Conservation (phyloP, 1,139 yeast species). For the Geotrichum klebahnii region DNA sequence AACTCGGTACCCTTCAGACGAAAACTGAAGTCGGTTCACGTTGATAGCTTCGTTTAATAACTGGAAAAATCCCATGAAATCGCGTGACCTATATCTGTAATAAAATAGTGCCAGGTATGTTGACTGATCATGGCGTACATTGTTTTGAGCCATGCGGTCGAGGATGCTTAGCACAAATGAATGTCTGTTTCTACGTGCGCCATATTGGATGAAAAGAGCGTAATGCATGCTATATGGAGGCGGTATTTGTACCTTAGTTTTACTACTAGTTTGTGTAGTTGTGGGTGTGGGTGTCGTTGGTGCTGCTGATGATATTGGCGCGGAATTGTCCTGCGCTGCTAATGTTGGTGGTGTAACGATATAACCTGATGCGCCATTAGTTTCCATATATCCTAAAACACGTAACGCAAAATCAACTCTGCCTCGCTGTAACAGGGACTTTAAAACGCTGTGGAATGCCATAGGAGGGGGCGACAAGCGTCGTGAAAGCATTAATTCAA, state of each 20-base stretch:
- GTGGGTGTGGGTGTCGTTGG: too few species aligned
- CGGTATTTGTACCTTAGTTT: slow-evolving; percentile 21
- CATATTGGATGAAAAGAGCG: slow-evolving; percentile 31
- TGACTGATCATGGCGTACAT: slow-evolving; percentile 24
- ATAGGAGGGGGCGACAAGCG: slow-evolving; percentile 25
- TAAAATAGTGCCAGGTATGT: slow-evolving; percentile 27
- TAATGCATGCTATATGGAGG: slow-evolving; percentile 27
- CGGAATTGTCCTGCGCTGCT: neutral
- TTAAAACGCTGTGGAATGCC: slow-evolving; percentile 27
- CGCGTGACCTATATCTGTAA: slow-evolving; percentile 28
- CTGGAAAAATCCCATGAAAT: slow-evolving; percentile 24
- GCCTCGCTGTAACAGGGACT: slow-evolving; percentile 26
- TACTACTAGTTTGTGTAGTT: too few species aligned
- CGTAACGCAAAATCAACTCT: slow-evolving; percentile 26
- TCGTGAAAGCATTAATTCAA: slow-evolving; percentile 31
- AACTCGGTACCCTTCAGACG: slow-evolving; percentile 27
- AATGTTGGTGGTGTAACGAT: neutral
- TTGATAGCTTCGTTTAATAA: slow-evolving; percentile 21
- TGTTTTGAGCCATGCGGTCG: slow-evolving; percentile 24
- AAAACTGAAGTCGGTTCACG: slow-evolving; percentile 15
- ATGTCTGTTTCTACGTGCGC: slow-evolving; percentile 27
- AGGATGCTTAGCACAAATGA: slow-evolving; percentile 25
- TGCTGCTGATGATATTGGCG: too few species aligned
- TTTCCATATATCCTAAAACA: slow-evolving; percentile 27
- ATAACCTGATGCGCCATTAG: slow-evolving; percentile 5